phyloP scores from a whole-genome alignment of 805 yeast species.

The Zygoascus tannicola region DNA sequence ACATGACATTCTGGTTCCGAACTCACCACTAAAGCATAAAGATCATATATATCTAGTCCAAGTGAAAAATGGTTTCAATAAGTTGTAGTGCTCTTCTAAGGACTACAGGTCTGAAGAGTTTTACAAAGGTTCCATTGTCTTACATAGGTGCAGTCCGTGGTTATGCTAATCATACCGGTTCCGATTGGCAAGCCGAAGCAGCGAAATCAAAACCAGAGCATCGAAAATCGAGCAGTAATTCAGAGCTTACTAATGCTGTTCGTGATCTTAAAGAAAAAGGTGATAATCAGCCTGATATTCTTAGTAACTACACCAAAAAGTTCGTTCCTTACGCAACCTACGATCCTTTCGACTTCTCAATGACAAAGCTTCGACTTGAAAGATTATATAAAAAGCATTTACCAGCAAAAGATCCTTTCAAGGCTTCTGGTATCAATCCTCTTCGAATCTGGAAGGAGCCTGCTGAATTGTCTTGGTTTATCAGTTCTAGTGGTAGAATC shows the following conservation, averaged over 20 bases:
- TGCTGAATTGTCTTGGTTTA: slow-evolving; percentile 51
- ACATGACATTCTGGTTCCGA: too few species aligned
- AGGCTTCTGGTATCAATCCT: slow-evolving; percentile 25
- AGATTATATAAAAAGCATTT: slow-evolving; percentile 5
- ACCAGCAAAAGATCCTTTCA: slow-evolving; percentile 10
- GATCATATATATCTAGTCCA: too few species aligned
- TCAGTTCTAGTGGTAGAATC: slow-evolving; percentile 68
- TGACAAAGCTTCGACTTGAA: slow-evolving; percentile 47
- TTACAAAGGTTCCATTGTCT: too few species aligned
- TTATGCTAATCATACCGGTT: background rate
- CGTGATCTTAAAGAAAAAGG: background rate
- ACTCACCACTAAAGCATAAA: too few species aligned
- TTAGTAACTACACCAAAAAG: slow-evolving; percentile 26
- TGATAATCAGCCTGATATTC: background rate
- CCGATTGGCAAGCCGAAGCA: background rate
- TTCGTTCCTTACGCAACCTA: slow-evolving; percentile 49
- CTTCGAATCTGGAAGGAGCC: slow-evolving; percentile 43
- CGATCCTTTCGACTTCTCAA: slow-evolving; percentile 74
- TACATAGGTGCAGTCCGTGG: background rate
- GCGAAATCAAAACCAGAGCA: background rate
- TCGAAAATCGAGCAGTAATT: background rate
- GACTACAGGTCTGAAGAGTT: too few species aligned
- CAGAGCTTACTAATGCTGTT: background rate
- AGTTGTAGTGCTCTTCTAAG: too few species aligned
- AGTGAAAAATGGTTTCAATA: too few species aligned